Conservation (phyloP, 441 rosid species). For the Theobroma grandiflorum region DNA sequence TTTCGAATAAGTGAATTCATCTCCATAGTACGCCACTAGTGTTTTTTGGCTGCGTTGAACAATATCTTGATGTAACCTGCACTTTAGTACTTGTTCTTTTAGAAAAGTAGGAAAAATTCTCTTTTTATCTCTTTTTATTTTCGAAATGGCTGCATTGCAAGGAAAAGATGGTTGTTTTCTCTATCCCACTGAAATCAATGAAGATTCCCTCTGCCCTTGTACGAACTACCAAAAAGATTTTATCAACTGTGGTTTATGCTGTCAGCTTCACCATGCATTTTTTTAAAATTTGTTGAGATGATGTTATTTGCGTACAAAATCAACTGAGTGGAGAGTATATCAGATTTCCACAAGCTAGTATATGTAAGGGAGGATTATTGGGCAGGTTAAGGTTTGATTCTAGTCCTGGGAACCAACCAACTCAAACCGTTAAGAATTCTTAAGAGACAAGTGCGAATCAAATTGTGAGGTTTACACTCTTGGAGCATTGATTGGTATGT, state of each 20-base stretch:
- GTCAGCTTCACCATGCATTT: not conserved
- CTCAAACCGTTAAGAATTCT: no score
- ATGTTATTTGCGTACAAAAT: no score
- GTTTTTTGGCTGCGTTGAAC: not conserved
- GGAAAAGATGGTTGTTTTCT: not conserved
- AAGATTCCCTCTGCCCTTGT: not conserved
- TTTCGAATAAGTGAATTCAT: not conserved
- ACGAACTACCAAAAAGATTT: not conserved
- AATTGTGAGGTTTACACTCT: no score
- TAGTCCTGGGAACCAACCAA: no score
- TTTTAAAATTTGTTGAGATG: no score
- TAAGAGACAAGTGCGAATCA: no score
- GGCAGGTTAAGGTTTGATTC: no score
- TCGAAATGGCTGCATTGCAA: not conserved
- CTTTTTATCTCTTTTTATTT: not conserved
- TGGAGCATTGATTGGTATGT: no score
- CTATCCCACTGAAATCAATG: no score
- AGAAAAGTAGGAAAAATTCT: not conserved
- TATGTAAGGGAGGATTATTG: no score
- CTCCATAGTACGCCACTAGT: not conserved
- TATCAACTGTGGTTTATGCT: not conserved
- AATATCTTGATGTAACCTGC: conserved; percentile 11
- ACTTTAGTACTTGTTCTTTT: not conserved
- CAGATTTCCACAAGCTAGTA: no score
- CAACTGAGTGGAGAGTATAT: no score